Base-by-base conservation (phyloP, 1,284 basidiomycete species). In the Cutaneotrichosporon dermatis region DNA sequence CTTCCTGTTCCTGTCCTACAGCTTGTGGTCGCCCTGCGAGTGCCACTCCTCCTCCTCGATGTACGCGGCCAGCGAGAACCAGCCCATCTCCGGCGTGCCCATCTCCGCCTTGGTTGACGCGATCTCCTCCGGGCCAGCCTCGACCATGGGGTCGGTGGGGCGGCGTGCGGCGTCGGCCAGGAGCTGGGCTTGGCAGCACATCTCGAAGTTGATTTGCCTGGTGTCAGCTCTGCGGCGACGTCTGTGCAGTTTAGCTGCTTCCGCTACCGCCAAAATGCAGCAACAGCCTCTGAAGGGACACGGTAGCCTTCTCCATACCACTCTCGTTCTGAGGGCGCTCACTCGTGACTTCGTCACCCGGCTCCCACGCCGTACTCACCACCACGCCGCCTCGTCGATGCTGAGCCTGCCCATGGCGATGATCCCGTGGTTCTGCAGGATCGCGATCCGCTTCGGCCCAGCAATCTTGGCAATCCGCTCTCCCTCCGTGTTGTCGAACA, bases 361-460 rank as follows among this genome's bases (percentile, higher is more conserved):
- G 25, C 25, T 25, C 25, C 25, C 25, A 25, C 44, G 15, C 16
- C 41, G n/a, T 33, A 65, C 72, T 63, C 58, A 71, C 74, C 74
- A 76, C 73, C 73, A 76, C 4, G 71, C 70, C 4, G 74, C 74
- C 55, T 76, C 74, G 53, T 76, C 73, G n/a, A 74, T 73, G 7
- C 60, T 63, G 44, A 70, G 59, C 45, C 58, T 64, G 15, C 74
- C 74, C 15, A 76, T 57, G 6, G 67, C 64, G 39, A 76, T 35
- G 36, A 65, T 60, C 1, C 74, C 74, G 63, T 76, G 74, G 59
- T 73, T 74, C 55, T 76, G 74, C 16, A 76, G 63, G 13, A 76
- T 66, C 8, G 67, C 74, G 15, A 76, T 65, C 45, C 68, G 68
- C 54, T 64, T 66, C 11, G 58, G 42, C 2, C 63, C 65, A 1